These are phyloP conservation scores for Vigna mungo DNA, from an alignment of 306 rosid species.

Conservation along the genomic window DNA sequence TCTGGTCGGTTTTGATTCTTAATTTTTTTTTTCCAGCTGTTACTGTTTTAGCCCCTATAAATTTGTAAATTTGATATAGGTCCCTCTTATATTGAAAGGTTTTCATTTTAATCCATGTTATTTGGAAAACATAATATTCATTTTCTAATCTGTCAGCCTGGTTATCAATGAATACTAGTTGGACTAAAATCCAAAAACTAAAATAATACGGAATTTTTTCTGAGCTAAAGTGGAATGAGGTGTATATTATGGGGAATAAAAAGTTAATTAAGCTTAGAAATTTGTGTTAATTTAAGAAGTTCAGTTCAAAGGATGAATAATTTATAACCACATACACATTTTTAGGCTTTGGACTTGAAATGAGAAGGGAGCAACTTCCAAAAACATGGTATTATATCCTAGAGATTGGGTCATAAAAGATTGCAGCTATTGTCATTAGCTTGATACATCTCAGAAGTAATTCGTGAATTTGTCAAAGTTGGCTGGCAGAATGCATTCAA, in stretches of 20 bases:
- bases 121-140: background rate
- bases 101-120: background rate
- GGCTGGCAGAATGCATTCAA: background rate
- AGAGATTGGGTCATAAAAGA: conserved; percentile 5
- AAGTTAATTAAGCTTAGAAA: background rate
- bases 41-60: background rate
- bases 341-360: conserved; percentile 36
- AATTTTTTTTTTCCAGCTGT: too few species aligned
- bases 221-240: background rate
- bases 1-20: background rate
- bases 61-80: background rate
- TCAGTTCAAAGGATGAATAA: conserved; percentile 23
- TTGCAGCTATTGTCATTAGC: background rate
- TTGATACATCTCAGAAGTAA: background rate
- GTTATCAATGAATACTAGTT: background rate
- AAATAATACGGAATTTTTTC: background rate
- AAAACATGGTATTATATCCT: background rate
- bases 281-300: background rate
- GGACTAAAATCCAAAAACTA: background rate
- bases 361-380: conserved; percentile 6
- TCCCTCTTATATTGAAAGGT: background rate
- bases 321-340: background rate
- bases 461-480: background rate
- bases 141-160: background rate
- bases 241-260: background rate